phyloP scores from a whole-genome alignment of 2,329 filamentous ascomycete genomes.

The Diaporthe ampelina region DNA sequence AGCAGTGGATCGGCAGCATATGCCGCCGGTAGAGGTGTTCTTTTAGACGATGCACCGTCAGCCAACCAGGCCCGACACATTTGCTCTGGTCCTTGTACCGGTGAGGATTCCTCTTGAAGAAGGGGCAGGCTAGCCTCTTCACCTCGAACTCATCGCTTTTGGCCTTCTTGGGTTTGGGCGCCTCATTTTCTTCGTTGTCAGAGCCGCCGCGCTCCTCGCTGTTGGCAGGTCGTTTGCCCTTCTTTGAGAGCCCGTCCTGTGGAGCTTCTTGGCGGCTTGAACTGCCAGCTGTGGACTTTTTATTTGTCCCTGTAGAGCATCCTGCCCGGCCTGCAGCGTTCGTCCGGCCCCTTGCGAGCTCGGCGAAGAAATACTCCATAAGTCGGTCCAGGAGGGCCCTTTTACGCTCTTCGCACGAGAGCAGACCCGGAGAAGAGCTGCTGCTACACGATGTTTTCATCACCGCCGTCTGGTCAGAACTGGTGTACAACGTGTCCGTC shows the following conservation, averaged over 20 bases:
- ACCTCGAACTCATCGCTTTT: slow-evolving; percentile 25
- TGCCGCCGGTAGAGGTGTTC: slow-evolving; percentile 44
- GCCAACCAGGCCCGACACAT: slow-evolving; percentile 42
- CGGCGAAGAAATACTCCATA: slow-evolving; percentile 39
- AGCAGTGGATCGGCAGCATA: slow-evolving; percentile 38
- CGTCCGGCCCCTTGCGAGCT: slow-evolving; percentile 3
- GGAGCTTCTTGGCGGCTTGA: not conserved
- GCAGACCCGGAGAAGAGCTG: not conserved
- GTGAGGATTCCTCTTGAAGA: slow-evolving; percentile 42
- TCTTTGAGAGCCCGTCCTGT: not conserved
- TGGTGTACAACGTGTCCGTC: slow-evolving; percentile 18
- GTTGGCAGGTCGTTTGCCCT: slow-evolving; percentile 30
- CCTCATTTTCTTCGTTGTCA: slow-evolving; percentile 13
- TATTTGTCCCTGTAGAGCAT: not conserved
- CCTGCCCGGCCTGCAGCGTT: not conserved
- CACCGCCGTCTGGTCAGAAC: not conserved
- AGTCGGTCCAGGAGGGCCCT: slow-evolving; percentile 40
- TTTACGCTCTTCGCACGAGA: slow-evolving; percentile 28
- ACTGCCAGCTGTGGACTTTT: not conserved
- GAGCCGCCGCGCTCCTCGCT: not conserved
- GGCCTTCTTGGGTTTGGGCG: slow-evolving; percentile 21
- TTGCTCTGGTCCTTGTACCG: slow-evolving; percentile 39
- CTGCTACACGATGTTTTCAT: slow-evolving; percentile 17
- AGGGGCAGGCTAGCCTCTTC: slow-evolving; percentile 42
- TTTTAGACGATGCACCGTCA: slow-evolving; percentile 41